Base-by-base conservation (phyloP, 2,329 filamentous ascomycete species). In the Stemphylium beticola region DNA sequence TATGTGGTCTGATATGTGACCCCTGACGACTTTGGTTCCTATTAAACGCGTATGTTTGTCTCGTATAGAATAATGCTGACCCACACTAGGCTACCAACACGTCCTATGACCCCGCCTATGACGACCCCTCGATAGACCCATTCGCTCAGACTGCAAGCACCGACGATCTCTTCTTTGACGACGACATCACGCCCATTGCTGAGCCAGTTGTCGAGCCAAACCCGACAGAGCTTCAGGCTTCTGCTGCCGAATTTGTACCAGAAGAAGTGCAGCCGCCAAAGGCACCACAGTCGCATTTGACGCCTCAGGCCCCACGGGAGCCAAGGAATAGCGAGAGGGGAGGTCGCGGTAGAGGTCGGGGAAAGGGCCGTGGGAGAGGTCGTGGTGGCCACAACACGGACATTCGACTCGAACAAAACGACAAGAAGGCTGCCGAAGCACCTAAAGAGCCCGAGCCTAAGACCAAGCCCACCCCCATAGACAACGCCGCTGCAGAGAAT, bases 81-180 rank as follows among this genome's bases (percentile, higher is more conserved):
- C 22, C 49, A 31, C 10, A 6, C 24, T 8, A 68, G 64, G 15
- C 57, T 15, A n/a, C 53, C 47, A 55, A 57, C 42, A 56, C 60
- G 50, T 53, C 68, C 2, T 71, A 71, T 49, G 70, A 72, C 42
- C 62, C 68, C 53, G 53, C 60, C 22, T 73, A 69, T 45, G 45
- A 59, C 55, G 67, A 72, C 55, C 53, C 66, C n/a, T 62, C 64
- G 10, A 62, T 74, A 12, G 79, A 81, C 49, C 76, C 80, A 22
- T 79, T 80, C 42, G 79, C 80, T 63, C 79, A 81, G 53, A 79
- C 80, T 1, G 78, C 79, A n/a, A 75, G 77, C 34, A 77, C 78
- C 37, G 80, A 82, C 55, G 79, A 82, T 57, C 72, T 82, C 4
- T 81, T 82, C 46, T 81, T 81, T 67, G 79, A 79, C 63, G 79